These are phyloP conservation scores for Nakazawaea holstii DNA, from an alignment of 805 yeast species.

Conservation along the genomic window DNA sequence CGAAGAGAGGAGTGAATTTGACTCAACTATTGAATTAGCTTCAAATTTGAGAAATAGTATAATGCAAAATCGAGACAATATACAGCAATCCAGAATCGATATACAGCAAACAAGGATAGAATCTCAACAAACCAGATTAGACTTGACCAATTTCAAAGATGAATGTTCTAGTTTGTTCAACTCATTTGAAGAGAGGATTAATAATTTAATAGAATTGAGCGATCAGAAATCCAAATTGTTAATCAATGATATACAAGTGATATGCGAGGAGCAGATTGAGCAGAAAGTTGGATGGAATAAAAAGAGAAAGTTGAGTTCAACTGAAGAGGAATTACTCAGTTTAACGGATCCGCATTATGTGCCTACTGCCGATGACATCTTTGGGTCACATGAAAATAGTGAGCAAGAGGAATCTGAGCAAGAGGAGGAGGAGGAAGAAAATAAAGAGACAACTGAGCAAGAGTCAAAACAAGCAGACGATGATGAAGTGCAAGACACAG, in stretches of 20 bases:
- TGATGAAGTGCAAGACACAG: not conserved
- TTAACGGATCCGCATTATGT: constrained; percentile 9
- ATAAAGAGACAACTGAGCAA: not conserved
- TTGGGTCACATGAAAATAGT: constrained; percentile 1
- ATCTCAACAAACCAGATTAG: constrained; percentile 8
- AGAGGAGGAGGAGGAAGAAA: not conserved
- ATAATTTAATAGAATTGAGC: constrained; percentile 1
- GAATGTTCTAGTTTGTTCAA: constrained; percentile 1
- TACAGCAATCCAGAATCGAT: constrained; percentile 8
- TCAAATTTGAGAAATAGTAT: not conserved
- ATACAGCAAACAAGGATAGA: constrained; percentile 9
- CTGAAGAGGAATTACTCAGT: constrained; percentile 11
- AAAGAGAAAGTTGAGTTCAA: constrained; percentile 1
- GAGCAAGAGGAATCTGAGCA: constrained; percentile 1
- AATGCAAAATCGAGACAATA: not conserved
- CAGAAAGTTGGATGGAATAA: not conserved
- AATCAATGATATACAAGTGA: constrained; percentile 1
- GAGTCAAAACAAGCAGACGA: not conserved
- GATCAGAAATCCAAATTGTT: not conserved
- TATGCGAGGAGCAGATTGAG: constrained; percentile 4
- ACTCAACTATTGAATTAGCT: not conserved
- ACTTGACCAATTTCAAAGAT: constrained; percentile 1
- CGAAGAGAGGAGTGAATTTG: not conserved
- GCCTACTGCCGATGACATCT: constrained; percentile 3
- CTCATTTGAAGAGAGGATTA: not conserved